Evolutionary conservation across 1,139 yeast genomes (phyloP), one percentile per base, ranked within the genome.

Genomic region (Kodamaea ohmeri): DNA sequence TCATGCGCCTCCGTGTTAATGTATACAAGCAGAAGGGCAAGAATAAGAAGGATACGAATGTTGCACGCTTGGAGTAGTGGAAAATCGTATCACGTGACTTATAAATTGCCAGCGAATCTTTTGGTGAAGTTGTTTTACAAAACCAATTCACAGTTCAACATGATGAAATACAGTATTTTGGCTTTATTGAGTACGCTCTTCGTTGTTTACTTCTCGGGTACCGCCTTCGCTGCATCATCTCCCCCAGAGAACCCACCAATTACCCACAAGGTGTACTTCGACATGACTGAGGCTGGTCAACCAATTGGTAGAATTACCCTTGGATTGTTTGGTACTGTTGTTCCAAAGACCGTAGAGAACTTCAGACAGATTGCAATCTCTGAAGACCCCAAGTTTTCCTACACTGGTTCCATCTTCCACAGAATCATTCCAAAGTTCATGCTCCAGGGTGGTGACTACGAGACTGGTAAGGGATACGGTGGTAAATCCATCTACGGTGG

Each of bases 241-340:
- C 50, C 63, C 40, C 55, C 71, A 3, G 72, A 66, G 30, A 73
- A 76, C 51, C 85, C 87, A 31, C 73, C 71, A 35, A 60, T 83
- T 56, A 83, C 92, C 49, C 70, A 76, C 61, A 83, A 80, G 63
- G 96, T 92, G 25, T 92, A 68, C 66, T 88, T 92, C 52, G 97
- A 92, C 56, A 72, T 92, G 47, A 75, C 82, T 45, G 89, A 86
- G 56, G 96, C 87, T 45, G 95, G 84, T 39, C 69, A 78, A 58
- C 66, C 73, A 24, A 58, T 82, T 38, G 94, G 92, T n/a, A 71
- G 79, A 41, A 66, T 84, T 46, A 76, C 78, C 43, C 64, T 84
- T 50, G 94, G 90, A 0, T 63, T 84, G 43, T 84, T 80, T 53
- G 92, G 90, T 20, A 67, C 78, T 1, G 76, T 78, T 39, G 81